Percentiles rank a stretch among this genome's conserved stretches.
These are phyloP conservation scores for Ogataea neopini DNA, from an alignment of 805 yeast genomes.

Conservation along the genomic window DNA sequence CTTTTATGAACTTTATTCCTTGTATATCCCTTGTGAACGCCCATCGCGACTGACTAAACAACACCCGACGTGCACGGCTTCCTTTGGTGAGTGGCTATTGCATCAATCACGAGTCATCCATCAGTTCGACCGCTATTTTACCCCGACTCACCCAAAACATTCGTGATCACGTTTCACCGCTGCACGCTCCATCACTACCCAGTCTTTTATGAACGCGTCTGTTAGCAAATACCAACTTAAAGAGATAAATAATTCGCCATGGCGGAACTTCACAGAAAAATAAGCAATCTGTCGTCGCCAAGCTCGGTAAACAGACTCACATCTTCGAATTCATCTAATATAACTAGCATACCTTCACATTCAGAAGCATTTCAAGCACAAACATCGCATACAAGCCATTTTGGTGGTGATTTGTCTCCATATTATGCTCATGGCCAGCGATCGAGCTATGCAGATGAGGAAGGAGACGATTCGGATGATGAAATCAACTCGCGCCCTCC, in stretches of 20 bases:
- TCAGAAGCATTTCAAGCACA: constrained; percentile 9
- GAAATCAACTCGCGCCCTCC: constrained; percentile 53
- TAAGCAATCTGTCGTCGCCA: constrained; percentile 25
- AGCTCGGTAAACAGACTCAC: constrained; percentile 18
- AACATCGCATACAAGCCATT: background rate
- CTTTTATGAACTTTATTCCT: background rate
- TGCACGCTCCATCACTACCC: background rate
- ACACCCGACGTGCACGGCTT: background rate
- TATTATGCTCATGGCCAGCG: constrained; percentile 7
- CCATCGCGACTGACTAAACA: background rate
- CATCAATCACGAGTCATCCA: background rate
- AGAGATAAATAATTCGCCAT: constrained; percentile 6
- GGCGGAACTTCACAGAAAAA: constrained; percentile 28
- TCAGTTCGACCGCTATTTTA: too few species aligned
- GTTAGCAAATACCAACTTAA: background rate
- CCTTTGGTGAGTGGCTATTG: background rate
- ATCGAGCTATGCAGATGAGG: constrained; percentile 14
- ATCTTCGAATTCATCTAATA: constrained; percentile 19
- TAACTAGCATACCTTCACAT: constrained; percentile 22
- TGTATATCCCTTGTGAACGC: background rate
- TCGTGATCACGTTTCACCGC: too few species aligned
- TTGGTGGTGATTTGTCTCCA: constrained; percentile 7
- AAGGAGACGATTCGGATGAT: constrained; percentile 34
- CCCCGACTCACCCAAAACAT: too few species aligned
- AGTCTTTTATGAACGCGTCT: background rate